Percentiles rank a stretch among this genome's conserved stretches.
These are phyloP conservation scores for Xylaria sp. DNA, from an alignment of 2,329 filamentous ascomycete genomes.

Conservation along the genomic window DNA sequence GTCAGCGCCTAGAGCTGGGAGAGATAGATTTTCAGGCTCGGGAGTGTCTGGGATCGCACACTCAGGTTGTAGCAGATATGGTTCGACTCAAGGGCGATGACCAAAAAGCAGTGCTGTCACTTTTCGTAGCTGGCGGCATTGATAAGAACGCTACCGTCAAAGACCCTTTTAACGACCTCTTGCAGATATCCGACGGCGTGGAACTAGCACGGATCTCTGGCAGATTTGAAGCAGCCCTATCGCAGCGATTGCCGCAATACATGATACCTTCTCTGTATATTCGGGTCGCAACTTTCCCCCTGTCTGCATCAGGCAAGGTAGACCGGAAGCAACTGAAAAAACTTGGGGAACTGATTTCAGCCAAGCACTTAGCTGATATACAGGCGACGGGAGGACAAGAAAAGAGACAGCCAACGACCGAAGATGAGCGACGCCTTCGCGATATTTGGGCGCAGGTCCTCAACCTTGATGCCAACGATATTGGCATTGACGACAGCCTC, in stretches of 20 bases:
- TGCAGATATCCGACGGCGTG: background rate
- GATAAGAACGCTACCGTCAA: background rate
- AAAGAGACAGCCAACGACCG: slow-evolving; percentile 6
- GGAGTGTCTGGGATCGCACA: background rate
- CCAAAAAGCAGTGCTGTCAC: background rate
- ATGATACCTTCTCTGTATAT: slow-evolving; percentile 11
- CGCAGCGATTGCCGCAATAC: slow-evolving; percentile 1
- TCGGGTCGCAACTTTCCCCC: background rate
- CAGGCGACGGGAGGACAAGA: background rate
- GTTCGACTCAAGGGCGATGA: slow-evolving; percentile 2
- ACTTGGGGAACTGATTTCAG: background rate
- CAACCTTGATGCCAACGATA: slow-evolving; percentile 15
- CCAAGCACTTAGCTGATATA: background rate
- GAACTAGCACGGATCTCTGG: background rate
- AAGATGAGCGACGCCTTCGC: slow-evolving; percentile 14
- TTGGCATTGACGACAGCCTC: slow-evolving; percentile 39
- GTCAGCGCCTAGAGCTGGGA: slow-evolving; percentile 11
- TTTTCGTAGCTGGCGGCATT: background rate
- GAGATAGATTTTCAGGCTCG: slow-evolving; percentile 13
- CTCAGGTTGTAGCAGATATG: slow-evolving; percentile 3
- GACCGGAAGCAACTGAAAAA: slow-evolving; percentile 3
- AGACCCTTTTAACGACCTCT: background rate
- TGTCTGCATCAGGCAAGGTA: slow-evolving; percentile 1
- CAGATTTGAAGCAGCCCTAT: background rate
- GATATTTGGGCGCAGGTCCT: slow-evolving; percentile 32